Evolutionary conservation across 768 basidiomycete species (phyloP).

Genomic region (Russula foetens): DNA sequence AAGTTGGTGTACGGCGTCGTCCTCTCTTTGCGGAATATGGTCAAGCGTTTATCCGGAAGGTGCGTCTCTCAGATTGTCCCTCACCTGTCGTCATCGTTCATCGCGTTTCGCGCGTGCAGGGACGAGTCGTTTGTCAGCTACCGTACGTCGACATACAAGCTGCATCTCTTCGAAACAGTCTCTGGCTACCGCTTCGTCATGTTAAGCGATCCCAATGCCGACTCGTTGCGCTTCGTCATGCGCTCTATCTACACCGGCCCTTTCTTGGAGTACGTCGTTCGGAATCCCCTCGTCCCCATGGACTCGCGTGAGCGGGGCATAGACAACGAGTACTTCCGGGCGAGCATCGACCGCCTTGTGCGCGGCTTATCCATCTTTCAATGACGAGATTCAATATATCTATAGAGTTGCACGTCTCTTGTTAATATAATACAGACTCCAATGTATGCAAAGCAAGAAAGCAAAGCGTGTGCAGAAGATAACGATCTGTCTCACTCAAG

Average conservation of each 20-base stretch:
- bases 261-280: slow-evolving; percentile 88
- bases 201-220: slow-evolving; percentile 78
- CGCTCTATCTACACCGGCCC: slow-evolving; percentile 91
- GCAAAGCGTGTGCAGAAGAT: slow-evolving; percentile 10
- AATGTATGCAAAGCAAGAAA: slow-evolving; percentile 18
- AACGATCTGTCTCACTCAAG: not conserved
- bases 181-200: slow-evolving; percentile 96
- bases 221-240: slow-evolving; percentile 73
- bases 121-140: slow-evolving; percentile 90
- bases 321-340: slow-evolving; percentile 88
- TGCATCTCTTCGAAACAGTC: slow-evolving; percentile 86
- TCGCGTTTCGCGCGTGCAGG: slow-evolving; percentile 31
- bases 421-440: slow-evolving; percentile 13
- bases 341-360: slow-evolving; percentile 68
- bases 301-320: slow-evolving; percentile 79
- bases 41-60: slow-evolving; percentile 89
- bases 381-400: slow-evolving; percentile 14
- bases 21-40: slow-evolving; percentile 85
- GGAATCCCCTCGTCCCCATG: slow-evolving; percentile 82
- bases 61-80: slow-evolving; percentile 26
- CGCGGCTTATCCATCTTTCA: slow-evolving; percentile 46
- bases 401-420: not conserved
- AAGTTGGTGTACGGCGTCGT: slow-evolving; percentile 97
- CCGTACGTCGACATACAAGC: slow-evolving; percentile 84
- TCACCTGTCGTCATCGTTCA: not conserved